These are phyloP conservation scores for Pisolithus marmoratus DNA, from an alignment of 768 basidiomycete genomes.

Conservation along the genomic window DNA sequence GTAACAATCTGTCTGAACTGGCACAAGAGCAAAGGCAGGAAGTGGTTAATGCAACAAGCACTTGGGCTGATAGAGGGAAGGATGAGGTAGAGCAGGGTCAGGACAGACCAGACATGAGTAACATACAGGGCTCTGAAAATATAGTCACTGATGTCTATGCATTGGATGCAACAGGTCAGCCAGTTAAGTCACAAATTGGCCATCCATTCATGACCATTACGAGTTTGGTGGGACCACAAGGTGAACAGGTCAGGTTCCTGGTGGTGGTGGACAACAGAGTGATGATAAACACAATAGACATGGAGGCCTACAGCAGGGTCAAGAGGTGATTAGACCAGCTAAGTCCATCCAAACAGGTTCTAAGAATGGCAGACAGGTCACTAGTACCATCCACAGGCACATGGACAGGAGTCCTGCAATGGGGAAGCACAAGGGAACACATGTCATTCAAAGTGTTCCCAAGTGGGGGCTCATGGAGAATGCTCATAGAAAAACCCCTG, in stretches of 20 bases:
- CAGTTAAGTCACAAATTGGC: neutral
- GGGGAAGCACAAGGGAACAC: too few relatives aligned
- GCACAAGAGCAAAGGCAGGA: too few relatives aligned
- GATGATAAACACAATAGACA: constrained; percentile 12
- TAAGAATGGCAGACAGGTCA: constrained; percentile 1
- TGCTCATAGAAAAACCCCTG: constrained; percentile 16
- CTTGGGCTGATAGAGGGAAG: constrained; percentile 1
- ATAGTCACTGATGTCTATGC: too few relatives aligned
- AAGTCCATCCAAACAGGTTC: neutral
- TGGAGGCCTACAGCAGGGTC: neutral
- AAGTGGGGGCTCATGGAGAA: constrained; percentile 12
- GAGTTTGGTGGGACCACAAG: too few relatives aligned
- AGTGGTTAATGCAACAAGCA: too few relatives aligned
- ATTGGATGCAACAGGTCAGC: neutral
- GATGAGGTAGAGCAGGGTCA: constrained; percentile 3
- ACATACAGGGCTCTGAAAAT: neutral
- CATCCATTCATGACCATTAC: too few relatives aligned
- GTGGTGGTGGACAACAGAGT: too few relatives aligned
- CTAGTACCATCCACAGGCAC: neutral
- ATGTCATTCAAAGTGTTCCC: too few relatives aligned
- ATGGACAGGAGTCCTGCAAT: too few relatives aligned
- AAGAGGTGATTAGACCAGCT: neutral
- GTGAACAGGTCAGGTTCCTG: too few relatives aligned
- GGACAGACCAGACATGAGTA: neutral
- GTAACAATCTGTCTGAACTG: too few relatives aligned